phyloP scores from a whole-genome alignment of 108 stramenopile genomes.

The Fragilariopsis cylindrus region DNA sequence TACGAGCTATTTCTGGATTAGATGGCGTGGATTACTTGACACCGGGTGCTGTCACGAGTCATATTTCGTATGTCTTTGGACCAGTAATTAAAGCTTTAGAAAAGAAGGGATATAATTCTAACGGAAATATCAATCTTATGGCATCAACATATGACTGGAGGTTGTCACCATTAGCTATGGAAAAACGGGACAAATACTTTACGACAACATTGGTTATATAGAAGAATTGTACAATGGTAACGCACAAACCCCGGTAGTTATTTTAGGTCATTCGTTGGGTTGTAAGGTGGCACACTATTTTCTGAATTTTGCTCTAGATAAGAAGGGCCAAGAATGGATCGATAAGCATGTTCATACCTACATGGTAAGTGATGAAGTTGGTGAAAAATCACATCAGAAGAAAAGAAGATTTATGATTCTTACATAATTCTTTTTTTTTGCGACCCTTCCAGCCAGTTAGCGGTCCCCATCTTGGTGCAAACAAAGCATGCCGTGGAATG shows the following conservation, averaged over 20 bases:
- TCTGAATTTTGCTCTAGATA: constrained; percentile 29
- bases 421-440: neutral
- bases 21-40: constrained; percentile 44
- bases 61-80: constrained; percentile 42
- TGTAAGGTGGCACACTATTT: constrained; percentile 41
- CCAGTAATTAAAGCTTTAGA: constrained; percentile 34
- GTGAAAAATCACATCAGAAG: neutral
- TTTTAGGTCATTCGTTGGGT: constrained; percentile 44
- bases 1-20: constrained; percentile 37
- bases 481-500: constrained; percentile 42
- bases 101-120: constrained; percentile 33
- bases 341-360: constrained; percentile 57
- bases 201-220: constrained; percentile 29
- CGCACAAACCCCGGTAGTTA: constrained; percentile 30
- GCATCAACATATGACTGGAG: constrained; percentile 56
- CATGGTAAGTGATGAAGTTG: constrained; percentile 18
- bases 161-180: constrained; percentile 37
- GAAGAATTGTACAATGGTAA: constrained; percentile 38
- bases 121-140: constrained; percentile 34
- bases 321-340: constrained; percentile 51
- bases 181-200: constrained; percentile 45
- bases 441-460: constrained; percentile 36
- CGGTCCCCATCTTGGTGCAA: constrained; percentile 64
- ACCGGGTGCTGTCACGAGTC: constrained; percentile 30
- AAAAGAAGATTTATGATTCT: neutral